Conservation (phyloP, 345 rosid genomes). For the Populus tremula region DNA sequence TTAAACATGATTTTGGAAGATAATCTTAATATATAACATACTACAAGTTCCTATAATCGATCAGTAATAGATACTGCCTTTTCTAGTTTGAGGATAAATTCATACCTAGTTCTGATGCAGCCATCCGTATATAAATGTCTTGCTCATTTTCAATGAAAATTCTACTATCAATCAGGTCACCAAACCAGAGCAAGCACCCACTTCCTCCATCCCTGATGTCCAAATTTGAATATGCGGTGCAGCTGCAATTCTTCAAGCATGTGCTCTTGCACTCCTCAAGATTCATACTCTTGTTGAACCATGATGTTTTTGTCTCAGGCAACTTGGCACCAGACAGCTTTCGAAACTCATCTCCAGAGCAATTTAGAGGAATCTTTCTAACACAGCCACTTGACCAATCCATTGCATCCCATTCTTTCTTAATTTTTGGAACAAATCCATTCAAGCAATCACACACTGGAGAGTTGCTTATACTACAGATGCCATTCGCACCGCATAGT, state of each 20-base stretch:
- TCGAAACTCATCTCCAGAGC: slow-evolving; percentile 12
- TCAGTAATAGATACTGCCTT: not conserved
- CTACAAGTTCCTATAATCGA: too few species aligned
- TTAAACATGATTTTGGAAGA: too few species aligned
- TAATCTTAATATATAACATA: too few species aligned
- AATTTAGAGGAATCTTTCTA: not conserved
- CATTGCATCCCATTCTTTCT: not conserved
- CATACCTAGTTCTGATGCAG: not conserved
- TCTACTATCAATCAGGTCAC: slow-evolving; percentile 11
- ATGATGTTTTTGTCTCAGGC: slow-evolving; percentile 9
- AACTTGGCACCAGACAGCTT: slow-evolving; percentile 8
- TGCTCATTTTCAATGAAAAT: not conserved
- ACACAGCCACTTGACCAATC: slow-evolving; percentile 2
- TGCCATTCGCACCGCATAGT: not conserved
- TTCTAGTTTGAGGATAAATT: not conserved
- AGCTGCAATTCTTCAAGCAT: too few species aligned
- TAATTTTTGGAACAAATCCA: not conserved
- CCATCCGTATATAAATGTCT: not conserved
- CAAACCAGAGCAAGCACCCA: slow-evolving; percentile 5
- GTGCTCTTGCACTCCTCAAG: not conserved
- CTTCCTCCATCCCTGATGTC: too few species aligned
- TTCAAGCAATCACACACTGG: not conserved
- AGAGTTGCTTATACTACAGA: not conserved
- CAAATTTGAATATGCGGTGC: too few species aligned
- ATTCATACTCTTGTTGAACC: slow-evolving; percentile 3